Evolutionary conservation across 192 early-diverging fungal genomes (phyloP).

Genomic region (Coemansia nantahalensis): DNA sequence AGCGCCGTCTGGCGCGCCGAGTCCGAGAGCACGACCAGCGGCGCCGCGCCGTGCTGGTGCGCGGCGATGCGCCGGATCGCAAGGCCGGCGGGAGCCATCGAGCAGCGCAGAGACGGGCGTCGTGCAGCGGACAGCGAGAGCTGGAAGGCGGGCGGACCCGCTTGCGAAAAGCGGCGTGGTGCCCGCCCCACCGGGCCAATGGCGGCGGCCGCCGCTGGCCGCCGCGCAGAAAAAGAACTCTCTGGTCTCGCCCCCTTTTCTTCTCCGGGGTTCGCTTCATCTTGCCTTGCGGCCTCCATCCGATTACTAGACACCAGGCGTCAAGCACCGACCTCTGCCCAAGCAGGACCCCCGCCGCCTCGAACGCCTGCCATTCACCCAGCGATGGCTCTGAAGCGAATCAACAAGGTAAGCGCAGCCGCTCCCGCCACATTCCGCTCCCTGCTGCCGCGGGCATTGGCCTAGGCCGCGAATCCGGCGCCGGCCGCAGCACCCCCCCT

Average conservation of each 20-base stretch:
- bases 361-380: background rate
- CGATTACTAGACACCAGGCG: background rate
- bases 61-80: slow-evolving; percentile 38
- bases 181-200: slow-evolving; percentile 7
- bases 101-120: background rate
- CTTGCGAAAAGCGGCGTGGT: no score
- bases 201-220: slow-evolving; percentile 4
- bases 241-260: background rate
- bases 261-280: background rate
- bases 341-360: no score
- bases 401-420: slow-evolving; percentile 82
- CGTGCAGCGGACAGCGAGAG: no score
- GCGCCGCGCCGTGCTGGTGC: slow-evolving; percentile 31
- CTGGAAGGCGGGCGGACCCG: no score
- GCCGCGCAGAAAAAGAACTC: background rate
- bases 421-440: background rate
- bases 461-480: background rate
- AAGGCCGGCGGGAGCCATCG: slow-evolving; percentile 9
- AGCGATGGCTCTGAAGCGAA: slow-evolving; percentile 95
- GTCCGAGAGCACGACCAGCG: slow-evolving; percentile 39
- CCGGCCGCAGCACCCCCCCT: no score
- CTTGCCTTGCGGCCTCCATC: no score
- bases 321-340: background rate
- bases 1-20: slow-evolving; percentile 43
- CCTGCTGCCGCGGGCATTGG: slow-evolving; percentile 1